phyloP scores from a whole-genome alignment of 2,329 filamentous ascomycete species.

The Tricladium varicosporioides region DNA sequence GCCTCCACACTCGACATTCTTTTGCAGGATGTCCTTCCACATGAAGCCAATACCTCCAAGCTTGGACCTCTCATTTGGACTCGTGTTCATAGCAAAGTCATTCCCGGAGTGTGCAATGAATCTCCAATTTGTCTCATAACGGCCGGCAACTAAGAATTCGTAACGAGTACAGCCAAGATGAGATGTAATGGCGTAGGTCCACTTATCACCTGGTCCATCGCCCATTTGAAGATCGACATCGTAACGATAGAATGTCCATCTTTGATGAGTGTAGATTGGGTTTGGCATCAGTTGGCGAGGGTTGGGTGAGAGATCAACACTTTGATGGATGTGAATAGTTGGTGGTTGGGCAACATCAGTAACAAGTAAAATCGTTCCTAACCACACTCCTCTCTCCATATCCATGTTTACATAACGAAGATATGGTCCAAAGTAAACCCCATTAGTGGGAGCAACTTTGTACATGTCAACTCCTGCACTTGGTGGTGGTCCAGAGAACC shows the following conservation, averaged over 20 bases:
- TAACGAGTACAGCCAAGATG: conserved; percentile 97
- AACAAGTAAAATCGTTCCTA: conserved; percentile 89
- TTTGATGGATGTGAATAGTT: conserved; percentile 93
- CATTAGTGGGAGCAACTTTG: conserved; percentile 89
- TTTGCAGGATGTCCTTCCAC: conserved; percentile 99
- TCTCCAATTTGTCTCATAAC: conserved; percentile 87
- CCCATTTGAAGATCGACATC: conserved; percentile 89
- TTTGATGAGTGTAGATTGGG: conserved; percentile 82
- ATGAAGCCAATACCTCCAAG: conserved; percentile 90
- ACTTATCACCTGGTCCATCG: conserved; percentile 75
- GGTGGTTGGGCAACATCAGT: conserved; percentile 90
- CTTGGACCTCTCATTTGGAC: conserved; percentile 78
- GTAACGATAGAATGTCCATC: conserved; percentile 96
- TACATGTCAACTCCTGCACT: conserved; percentile 90
- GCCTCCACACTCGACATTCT: conserved; percentile 92
- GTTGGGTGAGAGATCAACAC: conserved; percentile 86
- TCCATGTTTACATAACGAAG: conserved; percentile 97
- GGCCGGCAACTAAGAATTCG: conserved; percentile 91
- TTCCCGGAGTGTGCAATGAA: conserved; percentile 96
- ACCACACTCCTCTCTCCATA: conserved; percentile 83
- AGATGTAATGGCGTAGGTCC: conserved; percentile 98
- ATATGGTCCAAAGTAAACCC: conserved; percentile 97
- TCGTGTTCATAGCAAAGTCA: conserved; percentile 87
- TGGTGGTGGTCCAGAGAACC: conserved; percentile 86
- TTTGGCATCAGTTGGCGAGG: conserved; percentile 81